Evolutionary conservation across 2,329 filamentous ascomycete species (phyloP).

Genomic region (Cladophialophora psammophila): DNA sequence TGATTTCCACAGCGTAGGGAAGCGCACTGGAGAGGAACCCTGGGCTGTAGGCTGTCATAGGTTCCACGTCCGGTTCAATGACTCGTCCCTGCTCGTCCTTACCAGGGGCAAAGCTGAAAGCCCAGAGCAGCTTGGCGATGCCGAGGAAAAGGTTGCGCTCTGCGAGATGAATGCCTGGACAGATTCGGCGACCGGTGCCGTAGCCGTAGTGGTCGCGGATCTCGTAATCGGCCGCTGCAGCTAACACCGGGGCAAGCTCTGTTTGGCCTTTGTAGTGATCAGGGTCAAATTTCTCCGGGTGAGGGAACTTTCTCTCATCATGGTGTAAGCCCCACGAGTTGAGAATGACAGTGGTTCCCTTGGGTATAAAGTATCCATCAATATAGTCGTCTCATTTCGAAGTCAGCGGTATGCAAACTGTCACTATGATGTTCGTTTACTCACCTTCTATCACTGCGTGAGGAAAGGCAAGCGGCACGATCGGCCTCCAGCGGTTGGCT

Average conservation of each 20-base stretch:
- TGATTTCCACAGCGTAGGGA: slow-evolving; percentile 44
- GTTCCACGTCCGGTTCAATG: slow-evolving; percentile 45
- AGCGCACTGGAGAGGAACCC: slow-evolving; percentile 46
- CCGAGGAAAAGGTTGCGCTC: slow-evolving; percentile 43
- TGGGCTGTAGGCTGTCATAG: slow-evolving; percentile 47
- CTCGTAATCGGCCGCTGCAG: slow-evolving; percentile 44
- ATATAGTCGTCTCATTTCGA: slow-evolving; percentile 51
- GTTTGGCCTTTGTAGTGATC: slow-evolving; percentile 44
- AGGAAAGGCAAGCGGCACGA: slow-evolving; percentile 57
- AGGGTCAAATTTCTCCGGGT: slow-evolving; percentile 52
- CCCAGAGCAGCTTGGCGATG: slow-evolving; percentile 44
- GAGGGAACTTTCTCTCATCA: slow-evolving; percentile 50
- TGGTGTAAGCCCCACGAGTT: slow-evolving; percentile 56
- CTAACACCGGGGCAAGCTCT: slow-evolving; percentile 47
- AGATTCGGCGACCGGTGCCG: slow-evolving; percentile 42
- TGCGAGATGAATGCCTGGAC: slow-evolving; percentile 41
- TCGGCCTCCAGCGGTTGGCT: slow-evolving; percentile 50
- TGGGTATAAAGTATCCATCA: slow-evolving; percentile 57
- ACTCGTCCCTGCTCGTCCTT: slow-evolving; percentile 30
- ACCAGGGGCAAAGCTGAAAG: slow-evolving; percentile 41
- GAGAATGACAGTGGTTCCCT: slow-evolving; percentile 55
- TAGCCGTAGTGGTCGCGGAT: slow-evolving; percentile 46
- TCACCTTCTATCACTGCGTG: slow-evolving; percentile 46
- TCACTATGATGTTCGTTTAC: slow-evolving; percentile 7
- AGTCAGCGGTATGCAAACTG: background rate